Conservation (phyloP, 371 early-diverging fungal species). For the Mucor velutinosus region DNA sequence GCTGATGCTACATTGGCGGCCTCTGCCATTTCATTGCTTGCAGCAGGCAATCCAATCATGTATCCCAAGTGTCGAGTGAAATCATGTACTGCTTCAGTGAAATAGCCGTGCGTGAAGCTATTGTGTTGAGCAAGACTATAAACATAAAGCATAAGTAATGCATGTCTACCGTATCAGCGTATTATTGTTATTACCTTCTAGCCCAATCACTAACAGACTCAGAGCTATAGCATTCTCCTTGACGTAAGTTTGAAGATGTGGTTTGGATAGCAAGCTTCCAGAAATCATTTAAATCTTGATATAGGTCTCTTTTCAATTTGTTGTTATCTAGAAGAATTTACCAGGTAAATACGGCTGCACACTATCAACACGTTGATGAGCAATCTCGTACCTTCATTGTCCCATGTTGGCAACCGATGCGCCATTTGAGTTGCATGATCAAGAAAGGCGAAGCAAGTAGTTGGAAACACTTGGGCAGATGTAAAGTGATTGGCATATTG, state of each 20-base stretch:
- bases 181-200: conserved; percentile 41
- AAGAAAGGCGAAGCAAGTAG: conserved; percentile 76
- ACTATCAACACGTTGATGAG: not conserved
- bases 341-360: not conserved
- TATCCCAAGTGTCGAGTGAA: conserved; percentile 71
- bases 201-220: conserved; percentile 83
- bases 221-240: conserved; percentile 77
- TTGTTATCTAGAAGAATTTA: conserved; percentile 52
- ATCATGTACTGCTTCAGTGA: conserved; percentile 63
- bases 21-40: not conserved
- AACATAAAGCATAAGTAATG: not conserved
- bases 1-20: not conserved
- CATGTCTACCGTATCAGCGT: too few species aligned
- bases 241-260: conserved; percentile 70
- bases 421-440: conserved; percentile 74
- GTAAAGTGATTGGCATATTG: conserved; percentile 88
- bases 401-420: conserved; percentile 86
- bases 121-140: conserved; percentile 63
- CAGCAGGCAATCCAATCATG: conserved; percentile 57
- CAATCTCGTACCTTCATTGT: conserved; percentile 37
- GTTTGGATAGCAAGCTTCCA: conserved; percentile 80
- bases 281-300: conserved; percentile 70
- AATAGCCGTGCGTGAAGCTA: conserved; percentile 39
- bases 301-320: conserved; percentile 63
- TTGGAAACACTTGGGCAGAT: conserved; percentile 69